Evolutionary conservation across 129 eudicot genomes (phyloP), one percentile per base, ranked within the genome.

Genomic region (Sambucus nigra): DNA sequence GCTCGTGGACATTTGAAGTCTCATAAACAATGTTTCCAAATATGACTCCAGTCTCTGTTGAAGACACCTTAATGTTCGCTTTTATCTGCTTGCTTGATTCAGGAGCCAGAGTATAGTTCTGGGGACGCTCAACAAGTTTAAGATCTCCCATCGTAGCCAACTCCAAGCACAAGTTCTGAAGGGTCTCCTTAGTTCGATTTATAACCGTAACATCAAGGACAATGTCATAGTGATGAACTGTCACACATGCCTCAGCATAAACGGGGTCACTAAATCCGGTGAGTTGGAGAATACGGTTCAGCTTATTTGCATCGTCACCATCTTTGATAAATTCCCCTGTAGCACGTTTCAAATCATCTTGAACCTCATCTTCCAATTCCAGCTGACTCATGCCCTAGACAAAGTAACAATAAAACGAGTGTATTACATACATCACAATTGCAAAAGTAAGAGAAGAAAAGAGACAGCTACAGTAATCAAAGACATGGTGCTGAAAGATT

Each of bases 101-200:
- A 20, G 97, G 95, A 47, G 95, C 97, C 29, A 89, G 78, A 16
- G 97, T 89, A 56, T 84, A 89, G 53, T 89, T 84, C 71, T 89
- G 97, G 12, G 95, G 97, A 27, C 95, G 86, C 72, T 89, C 97
- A 59, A 89, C 97, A 51, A 89, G 95, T 60, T 89, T 89, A 68
- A 89, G 97, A 61, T 89, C 97, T 25, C 97, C 97, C 97, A 84
- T 89, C 53, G 95, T 89, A 31, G 95, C 94, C 75, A 89, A 76
- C 59, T 89, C 97, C 77, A 84, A 76, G 76, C 95, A 89, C 64
- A 89, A 47, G 59, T 89, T 89, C 71, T 84, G 94, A 38, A 89
- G 81, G 35, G 95, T 89, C 55, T 81, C 95, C 71, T 89, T 84
- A 6, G 95, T 89, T 61, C 97, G 68, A 79, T 89, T 89, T 32